Evolutionary conservation across 495 filamentous ascomycete genomes (phyloP).

Genomic region (Lepraria neglecta): DNA sequence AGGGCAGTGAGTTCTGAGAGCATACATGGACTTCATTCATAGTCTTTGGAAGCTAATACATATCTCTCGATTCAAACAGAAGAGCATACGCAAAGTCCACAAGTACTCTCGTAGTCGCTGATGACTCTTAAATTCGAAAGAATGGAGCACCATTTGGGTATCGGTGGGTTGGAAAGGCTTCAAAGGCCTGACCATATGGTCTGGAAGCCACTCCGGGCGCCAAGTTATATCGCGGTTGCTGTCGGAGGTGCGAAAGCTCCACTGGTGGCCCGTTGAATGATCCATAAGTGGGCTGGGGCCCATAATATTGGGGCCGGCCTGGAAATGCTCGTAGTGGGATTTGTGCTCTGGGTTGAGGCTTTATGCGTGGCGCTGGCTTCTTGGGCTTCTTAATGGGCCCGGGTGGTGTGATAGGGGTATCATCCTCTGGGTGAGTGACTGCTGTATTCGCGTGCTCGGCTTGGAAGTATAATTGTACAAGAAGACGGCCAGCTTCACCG

Average conservation of each 20-base stretch:
- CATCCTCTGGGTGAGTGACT: conserved; percentile 19
- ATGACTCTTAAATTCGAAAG: not conserved
- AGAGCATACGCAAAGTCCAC: not conserved
- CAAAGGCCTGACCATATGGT: not conserved
- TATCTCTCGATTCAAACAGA: not conserved
- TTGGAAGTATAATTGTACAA: conserved; percentile 20
- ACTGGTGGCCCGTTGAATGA: not conserved
- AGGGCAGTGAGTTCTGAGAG: not conserved
- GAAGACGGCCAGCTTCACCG: conserved; percentile 16
- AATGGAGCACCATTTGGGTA: not conserved
- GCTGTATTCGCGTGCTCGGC: conserved; percentile 20
- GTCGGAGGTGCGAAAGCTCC: not conserved
- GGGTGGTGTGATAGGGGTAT: not conserved
- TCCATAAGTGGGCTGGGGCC: conserved; percentile 1
- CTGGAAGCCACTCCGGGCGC: not conserved
- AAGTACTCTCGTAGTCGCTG: not conserved
- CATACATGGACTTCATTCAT: not conserved
- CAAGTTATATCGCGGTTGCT: not conserved
- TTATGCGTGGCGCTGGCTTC: not conserved
- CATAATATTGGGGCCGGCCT: not conserved
- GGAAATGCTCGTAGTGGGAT: not conserved
- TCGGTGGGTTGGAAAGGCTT: not conserved
- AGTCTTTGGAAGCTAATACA: not conserved
- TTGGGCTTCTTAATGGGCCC: not conserved
- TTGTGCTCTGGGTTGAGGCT: not conserved